These are phyloP conservation scores for Ascomycota sp. DNA, from an alignment of 2,329 filamentous ascomycete genomes.

Conservation along the genomic window DNA sequence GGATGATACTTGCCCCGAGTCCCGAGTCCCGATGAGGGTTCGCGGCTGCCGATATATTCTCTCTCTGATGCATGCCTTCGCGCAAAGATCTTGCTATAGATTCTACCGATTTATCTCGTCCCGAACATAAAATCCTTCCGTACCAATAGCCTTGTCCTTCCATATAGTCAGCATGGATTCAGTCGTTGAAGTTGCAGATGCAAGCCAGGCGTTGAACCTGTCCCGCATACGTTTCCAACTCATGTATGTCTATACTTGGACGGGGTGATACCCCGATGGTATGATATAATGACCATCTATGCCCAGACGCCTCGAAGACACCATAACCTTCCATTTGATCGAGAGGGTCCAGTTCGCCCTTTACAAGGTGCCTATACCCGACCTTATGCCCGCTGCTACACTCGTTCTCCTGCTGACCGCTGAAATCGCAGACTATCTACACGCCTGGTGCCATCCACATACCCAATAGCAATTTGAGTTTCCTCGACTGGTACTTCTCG, in stretches of 20 bases:
- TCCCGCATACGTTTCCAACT: background rate
- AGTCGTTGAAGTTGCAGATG: background rate
- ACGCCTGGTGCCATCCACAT: conserved; percentile 55
- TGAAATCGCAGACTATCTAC: conserved; percentile 49
- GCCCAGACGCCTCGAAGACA: conserved; percentile 76
- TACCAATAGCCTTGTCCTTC: no score
- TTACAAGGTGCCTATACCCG: conserved; percentile 28
- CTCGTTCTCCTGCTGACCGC: background rate
- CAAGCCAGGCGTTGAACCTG: background rate
- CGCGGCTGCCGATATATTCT: no score
- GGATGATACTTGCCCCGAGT: no score
- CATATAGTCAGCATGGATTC: background rate
- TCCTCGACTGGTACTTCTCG: conserved; percentile 82
- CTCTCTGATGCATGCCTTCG: no score
- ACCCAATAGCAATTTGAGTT: conserved; percentile 48
- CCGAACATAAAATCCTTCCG: no score
- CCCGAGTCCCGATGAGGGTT: no score
- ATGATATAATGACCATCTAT: background rate
- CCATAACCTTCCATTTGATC: conserved; percentile 89
- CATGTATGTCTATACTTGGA: background rate
- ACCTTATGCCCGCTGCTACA: background rate
- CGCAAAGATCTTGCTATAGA: no score
- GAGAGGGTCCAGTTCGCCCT: conserved; percentile 94
- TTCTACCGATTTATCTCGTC: no score
- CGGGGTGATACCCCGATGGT: background rate